Conservation (phyloP, 139 green algal species). For the Gonium pectorale region DNA sequence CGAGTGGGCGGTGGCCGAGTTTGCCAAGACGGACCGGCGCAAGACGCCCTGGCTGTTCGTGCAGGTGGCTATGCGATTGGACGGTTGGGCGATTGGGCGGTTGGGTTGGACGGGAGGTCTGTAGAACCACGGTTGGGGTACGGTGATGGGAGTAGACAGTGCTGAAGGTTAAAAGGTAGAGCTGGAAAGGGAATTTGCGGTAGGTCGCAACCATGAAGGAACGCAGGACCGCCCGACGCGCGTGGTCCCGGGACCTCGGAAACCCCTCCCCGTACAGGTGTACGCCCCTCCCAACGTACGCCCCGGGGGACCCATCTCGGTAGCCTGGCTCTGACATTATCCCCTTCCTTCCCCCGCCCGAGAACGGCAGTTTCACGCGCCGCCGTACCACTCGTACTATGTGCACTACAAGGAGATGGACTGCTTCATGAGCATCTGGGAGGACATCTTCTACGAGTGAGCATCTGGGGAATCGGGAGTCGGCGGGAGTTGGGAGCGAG, state of each 20-base stretch:
- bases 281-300: no score
- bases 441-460: slow-evolving; percentile 58
- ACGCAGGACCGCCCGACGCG: no score
- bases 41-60: slow-evolving; percentile 52
- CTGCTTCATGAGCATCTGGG: slow-evolving; percentile 52
- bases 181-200: no score
- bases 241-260: no score
- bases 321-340: neutral
- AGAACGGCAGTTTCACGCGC: slow-evolving; percentile 17
- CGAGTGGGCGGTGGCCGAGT: slow-evolving; percentile 7
- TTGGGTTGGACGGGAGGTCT: neutral
- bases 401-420: slow-evolving; percentile 59
- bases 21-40: slow-evolving; percentile 30
- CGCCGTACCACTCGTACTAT: slow-evolving; percentile 45
- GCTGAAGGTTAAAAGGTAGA: no score
- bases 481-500: no score
- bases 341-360: neutral
- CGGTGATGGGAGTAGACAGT: no score
- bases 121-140: no score
- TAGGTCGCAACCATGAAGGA: no score
- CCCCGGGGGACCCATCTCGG: no score
- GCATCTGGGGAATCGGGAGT: neutral
- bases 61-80: neutral
- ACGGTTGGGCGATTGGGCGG: neutral
- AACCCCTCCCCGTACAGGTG: no score